Conservation (phyloP, 106 monocot species). For the Platanthera zijinensis region DNA sequence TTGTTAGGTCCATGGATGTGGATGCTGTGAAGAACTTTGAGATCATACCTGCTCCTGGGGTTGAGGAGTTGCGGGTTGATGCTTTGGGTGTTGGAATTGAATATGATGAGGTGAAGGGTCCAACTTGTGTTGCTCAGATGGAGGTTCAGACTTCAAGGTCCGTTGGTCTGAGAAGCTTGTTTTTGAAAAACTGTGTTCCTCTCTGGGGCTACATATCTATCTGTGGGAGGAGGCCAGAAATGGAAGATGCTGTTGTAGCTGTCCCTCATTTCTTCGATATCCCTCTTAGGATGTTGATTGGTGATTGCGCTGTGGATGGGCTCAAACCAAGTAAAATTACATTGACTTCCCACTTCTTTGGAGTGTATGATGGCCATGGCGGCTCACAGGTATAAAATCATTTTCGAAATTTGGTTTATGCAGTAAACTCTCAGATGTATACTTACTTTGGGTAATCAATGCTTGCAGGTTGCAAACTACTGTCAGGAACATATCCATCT, state of each 20-base stretch:
- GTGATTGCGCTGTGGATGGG: slow-evolving; percentile 24
- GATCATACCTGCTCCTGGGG: slow-evolving; percentile 7
- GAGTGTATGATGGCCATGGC: slow-evolving; percentile 83
- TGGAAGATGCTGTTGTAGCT: slow-evolving; percentile 52
- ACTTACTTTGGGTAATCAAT: background rate
- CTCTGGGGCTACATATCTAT: slow-evolving; percentile 58
- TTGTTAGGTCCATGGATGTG: slow-evolving; percentile 1
- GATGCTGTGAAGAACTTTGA: slow-evolving; percentile 8
- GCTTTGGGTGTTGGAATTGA: background rate
- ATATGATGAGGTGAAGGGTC: slow-evolving; percentile 5
- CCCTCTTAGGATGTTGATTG: slow-evolving; percentile 36
- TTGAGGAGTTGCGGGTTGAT: background rate
- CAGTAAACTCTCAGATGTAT: background rate
- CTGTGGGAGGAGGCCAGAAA: slow-evolving; percentile 63
- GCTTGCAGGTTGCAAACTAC: slow-evolving; percentile 58
- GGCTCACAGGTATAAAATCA: slow-evolving; percentile 30
- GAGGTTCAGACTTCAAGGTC: background rate
- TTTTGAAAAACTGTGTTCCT: slow-evolving; percentile 33
- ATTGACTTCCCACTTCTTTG: slow-evolving; percentile 56
- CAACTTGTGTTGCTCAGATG: background rate
- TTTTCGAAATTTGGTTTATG: background rate
- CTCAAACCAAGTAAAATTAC: slow-evolving; percentile 21
- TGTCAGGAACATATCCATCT: slow-evolving; percentile 50
- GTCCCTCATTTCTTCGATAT: slow-evolving; percentile 42
- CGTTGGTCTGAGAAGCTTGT: slow-evolving; percentile 18